Percentiles rank a stretch among this genome's conserved stretches.
Evolutionary conservation across 1,284 basidiomycete species (phyloP).

Genomic region (Ceratobasidium sp.): DNA sequence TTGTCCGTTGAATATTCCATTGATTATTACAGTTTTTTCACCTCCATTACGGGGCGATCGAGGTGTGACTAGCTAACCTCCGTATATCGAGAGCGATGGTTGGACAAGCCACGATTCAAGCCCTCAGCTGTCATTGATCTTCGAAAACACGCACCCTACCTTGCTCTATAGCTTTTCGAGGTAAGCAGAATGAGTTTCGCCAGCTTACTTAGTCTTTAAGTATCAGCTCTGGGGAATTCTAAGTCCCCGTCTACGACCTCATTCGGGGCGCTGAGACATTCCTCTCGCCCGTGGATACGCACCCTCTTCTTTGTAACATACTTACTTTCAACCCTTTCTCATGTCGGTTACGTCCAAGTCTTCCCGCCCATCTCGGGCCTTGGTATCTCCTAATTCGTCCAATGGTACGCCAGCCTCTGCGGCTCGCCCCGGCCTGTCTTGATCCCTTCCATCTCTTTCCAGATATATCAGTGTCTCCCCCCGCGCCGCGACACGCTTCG

Average conservation of each 20-base stretch:
- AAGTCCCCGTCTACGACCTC: slow-evolving; percentile 21
- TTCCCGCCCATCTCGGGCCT: slow-evolving; percentile 12
- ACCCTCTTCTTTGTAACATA: slow-evolving; percentile 19
- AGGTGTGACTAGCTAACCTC: neutral
- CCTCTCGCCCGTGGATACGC: neutral
- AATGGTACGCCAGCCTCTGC: slow-evolving; percentile 7
- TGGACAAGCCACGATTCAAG: slow-evolving; percentile 36
- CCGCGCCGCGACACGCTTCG: slow-evolving; percentile 5
- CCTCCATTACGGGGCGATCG: slow-evolving; percentile 4
- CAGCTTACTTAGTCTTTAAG: slow-evolving; percentile 30
- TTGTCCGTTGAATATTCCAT: slow-evolving; percentile 18
- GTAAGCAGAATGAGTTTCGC: slow-evolving; percentile 35
- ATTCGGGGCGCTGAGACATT: slow-evolving; percentile 4
- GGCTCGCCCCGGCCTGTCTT: neutral
- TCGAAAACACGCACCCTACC: slow-evolving; percentile 28
- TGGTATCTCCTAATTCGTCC: slow-evolving; percentile 11
- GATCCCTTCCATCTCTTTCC: slow-evolving; percentile 4
- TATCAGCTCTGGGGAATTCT: slow-evolving; percentile 14
- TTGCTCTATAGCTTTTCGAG: slow-evolving; percentile 21
- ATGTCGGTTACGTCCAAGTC: slow-evolving; percentile 2
- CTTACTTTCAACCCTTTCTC: neutral
- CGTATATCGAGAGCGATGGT: slow-evolving; percentile 13
- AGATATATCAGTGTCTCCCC: slow-evolving; percentile 12
- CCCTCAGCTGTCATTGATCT: slow-evolving; percentile 28
- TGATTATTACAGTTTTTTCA: slow-evolving; percentile 21